A percentile compares a stretch with the other conserved stretches of the same genome.
Conservation (phyloP, 2,329 filamentous ascomycete genomes). For the Fusarium falciforme region DNA sequence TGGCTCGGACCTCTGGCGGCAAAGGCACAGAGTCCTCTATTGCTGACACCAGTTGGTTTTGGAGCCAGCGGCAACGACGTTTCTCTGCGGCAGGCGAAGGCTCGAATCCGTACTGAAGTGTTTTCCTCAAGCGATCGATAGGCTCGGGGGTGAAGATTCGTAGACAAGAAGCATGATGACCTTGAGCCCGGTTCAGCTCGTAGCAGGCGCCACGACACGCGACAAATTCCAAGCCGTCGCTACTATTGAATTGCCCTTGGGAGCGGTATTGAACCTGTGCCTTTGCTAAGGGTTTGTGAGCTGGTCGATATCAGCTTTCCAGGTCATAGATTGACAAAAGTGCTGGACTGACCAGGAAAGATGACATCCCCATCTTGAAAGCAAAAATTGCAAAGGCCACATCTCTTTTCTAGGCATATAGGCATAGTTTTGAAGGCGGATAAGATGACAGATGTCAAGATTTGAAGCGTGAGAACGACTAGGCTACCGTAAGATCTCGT, state of each 20-base stretch:
- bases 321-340: background rate
- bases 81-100: background rate
- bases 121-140: background rate
- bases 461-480: background rate
- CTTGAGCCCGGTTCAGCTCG: too few species aligned
- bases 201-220: background rate
- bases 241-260: background rate
- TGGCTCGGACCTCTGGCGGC: background rate
- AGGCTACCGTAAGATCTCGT: too few species aligned
- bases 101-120: background rate
- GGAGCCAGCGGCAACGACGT: background rate
- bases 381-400: background rate
- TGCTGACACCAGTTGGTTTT: background rate
- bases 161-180: background rate
- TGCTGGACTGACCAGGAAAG: background rate
- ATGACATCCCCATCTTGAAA: background rate
- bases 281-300: background rate
- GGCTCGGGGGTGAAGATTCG: background rate
- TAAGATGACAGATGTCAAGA: background rate
- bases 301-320: background rate
- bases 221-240: background rate
- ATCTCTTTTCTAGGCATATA: background rate
- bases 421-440: background rate
- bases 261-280: background rate
- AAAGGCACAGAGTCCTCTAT: background rate